Conservation (phyloP, 106 monocot species). For the Apostasia ramifera region DNA sequence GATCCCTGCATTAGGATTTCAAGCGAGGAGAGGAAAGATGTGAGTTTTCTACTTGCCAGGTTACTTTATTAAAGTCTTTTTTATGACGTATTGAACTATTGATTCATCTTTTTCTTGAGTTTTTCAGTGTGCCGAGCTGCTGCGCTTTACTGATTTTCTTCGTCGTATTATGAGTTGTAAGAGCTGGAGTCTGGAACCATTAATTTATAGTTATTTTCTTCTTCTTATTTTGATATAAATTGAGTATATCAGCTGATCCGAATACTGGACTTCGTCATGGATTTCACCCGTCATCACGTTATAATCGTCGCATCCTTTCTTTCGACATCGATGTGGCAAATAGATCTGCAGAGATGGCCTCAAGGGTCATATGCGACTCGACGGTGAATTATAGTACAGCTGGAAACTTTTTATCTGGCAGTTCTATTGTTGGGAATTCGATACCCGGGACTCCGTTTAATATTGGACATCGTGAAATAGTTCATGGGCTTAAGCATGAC, state of each 20-base stretch:
- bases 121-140: too few species aligned
- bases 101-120: too few species aligned
- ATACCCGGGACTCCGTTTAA: slow-evolving; percentile 8
- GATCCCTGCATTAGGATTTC: background rate
- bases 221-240: background rate
- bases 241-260: slow-evolving; percentile 14
- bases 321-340: slow-evolving; percentile 8
- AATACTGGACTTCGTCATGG: slow-evolving; percentile 10
- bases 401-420: background rate
- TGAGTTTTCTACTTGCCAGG: background rate
- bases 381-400: background rate
- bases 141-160: background rate
- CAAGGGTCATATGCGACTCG: background rate
- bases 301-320: slow-evolving; percentile 12
- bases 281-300: background rate
- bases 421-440: slow-evolving; percentile 6
- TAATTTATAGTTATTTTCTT: background rate
- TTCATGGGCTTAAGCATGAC: slow-evolving; percentile 8
- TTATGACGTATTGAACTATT: too few species aligned
- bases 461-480: background rate
- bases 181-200: background rate
- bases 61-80: too few species aligned
- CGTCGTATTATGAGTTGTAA: background rate
- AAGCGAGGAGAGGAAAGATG: background rate
- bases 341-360: background rate